A percentile compares a stretch with the other conserved stretches of the same genome.
phyloP scores from a whole-genome alignment of 2,329 filamentous ascomycete genomes.

The Alternaria arbusti region DNA sequence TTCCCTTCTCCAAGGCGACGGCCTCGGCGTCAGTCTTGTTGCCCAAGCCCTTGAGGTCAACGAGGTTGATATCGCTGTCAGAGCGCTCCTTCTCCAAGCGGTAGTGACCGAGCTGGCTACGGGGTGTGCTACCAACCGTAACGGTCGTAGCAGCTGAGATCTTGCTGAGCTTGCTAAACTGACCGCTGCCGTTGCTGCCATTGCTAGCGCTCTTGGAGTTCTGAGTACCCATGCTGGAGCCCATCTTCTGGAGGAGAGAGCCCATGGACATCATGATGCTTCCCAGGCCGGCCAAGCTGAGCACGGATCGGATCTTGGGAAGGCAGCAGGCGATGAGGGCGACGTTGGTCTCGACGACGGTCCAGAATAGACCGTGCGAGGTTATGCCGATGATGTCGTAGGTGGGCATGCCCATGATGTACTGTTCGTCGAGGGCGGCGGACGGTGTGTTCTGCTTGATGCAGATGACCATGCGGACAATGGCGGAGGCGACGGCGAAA shows the following conservation, averaged over 20 bases:
- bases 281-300: conserved; percentile 1
- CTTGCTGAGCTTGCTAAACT: conserved; percentile 6
- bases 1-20: background rate
- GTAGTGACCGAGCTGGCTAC: background rate
- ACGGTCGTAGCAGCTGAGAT: background rate
- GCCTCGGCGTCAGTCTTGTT: background rate
- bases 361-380: conserved; percentile 12
- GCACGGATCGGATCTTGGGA: conserved; percentile 1
- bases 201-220: background rate
- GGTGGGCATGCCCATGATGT: conserved; percentile 12
- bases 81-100: background rate
- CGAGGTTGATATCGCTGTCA: conserved; percentile 6
- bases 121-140: background rate
- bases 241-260: conserved; percentile 6
- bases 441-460: conserved; percentile 13
- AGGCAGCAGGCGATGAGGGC: conserved; percentile 9
- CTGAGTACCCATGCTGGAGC: conserved; percentile 7
- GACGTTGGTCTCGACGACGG: conserved; percentile 6
- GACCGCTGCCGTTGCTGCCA: background rate
- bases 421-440: background rate
- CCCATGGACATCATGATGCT: conserved; percentile 3
- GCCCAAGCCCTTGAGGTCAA: conserved; percentile 5
- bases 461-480: conserved; percentile 12
- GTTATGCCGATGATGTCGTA: conserved; percentile 13
- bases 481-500: conserved; percentile 6